Base-by-base conservation (phyloP, 129 eudicot species). In the Centella asiatica region DNA sequence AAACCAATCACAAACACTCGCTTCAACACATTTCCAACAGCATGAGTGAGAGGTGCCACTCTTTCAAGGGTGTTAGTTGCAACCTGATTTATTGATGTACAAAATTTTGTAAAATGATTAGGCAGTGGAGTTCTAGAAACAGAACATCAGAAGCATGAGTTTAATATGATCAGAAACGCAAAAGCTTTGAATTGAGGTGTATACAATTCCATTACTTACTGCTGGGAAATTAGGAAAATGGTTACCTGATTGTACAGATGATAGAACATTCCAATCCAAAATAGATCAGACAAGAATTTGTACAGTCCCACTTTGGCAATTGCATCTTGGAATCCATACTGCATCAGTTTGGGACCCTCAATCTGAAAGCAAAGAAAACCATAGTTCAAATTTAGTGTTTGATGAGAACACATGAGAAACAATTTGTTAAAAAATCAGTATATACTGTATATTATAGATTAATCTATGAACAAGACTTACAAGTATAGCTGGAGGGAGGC, bases 1-100 rank as follows among this genome's bases (percentile, higher is more conserved):
- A 81, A 81, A 57, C 86, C 86, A 31, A 81, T 81, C 66, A 81
- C 86, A 77, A 81, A 81, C 50, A 81, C 80, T 42, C 86, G 80
- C 64, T 81, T 81, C 74, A 81, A 44, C 57, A 81, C 86, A 67
- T 81, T 81, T 44, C 86, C 86, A 57, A 81, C 86, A 12, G 86
- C 86, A 32, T 81, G 86, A 6, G 86, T 81, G 68, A 81, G 83
- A 10, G 86, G 86, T 4, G 86, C 86, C n/a, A 81, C 86, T 7
- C 86, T 53, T 55, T 81, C 86, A 46, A 81, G 44, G 34, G 86
- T 81, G 69, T 81, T 81, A 51, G 86, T 81, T 1, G 86, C 86
- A 62, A 81, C 58, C 86, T 81, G 63, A 25, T 55, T 48, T 36
- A 6, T 27, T 61, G 45, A 40, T 22, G 6, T n/a, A 9, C 24